Base-by-base conservation (phyloP, 495 filamentous ascomycete genomes). In the Neurospora sp. region DNA sequence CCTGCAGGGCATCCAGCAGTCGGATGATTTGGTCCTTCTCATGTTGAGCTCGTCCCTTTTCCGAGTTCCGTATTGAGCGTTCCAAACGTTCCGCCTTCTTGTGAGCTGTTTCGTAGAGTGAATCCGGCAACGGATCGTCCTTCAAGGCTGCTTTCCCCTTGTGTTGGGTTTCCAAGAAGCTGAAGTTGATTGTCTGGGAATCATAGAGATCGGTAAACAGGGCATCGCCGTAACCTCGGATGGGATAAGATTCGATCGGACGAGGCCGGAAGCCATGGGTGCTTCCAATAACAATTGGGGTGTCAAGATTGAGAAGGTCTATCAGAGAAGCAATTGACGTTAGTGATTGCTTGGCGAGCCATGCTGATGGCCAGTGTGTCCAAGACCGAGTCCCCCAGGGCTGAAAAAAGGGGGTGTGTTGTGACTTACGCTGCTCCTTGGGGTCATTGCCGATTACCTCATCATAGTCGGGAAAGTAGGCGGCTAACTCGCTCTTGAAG, bases 401-500 rank as follows among this genome's bases (percentile, higher is more conserved):
- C 39, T 42, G 62, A 62, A 48, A 38, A 71, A 71, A 24, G 1
- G 78, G 73, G 70, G 77, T 39, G 11, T 36, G 71, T 70, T 43
- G 66, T n/a, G 76, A 84, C 88, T 76, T 86, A 97, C 93, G 92
- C 72, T 89, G 84, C 79, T 94, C 90, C 72, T 91, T 89, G 7
- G 89, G 88, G 75, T 93, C 91, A 75, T 94, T 91, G 73, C 91
- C 93, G 79, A 97, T 91, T 71, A 97, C 87, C 76, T 96, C 92
- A 79, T 97, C 94, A 81, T 95, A 97, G 74, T 95, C 93, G 59
- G 92, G 89, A 77, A 97, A 96, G 81, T 96, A 97, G 39, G 89
- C 86, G 10, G 93, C 90, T 37, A 97, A 85, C 78, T 97, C 94
- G 82, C 93, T 96, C 85, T 94, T 94, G 79, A 92, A 90, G 73